Evolutionary conservation across 139 green algal species (phyloP).

Genomic region (Prasinococcaceae sp.): DNA sequence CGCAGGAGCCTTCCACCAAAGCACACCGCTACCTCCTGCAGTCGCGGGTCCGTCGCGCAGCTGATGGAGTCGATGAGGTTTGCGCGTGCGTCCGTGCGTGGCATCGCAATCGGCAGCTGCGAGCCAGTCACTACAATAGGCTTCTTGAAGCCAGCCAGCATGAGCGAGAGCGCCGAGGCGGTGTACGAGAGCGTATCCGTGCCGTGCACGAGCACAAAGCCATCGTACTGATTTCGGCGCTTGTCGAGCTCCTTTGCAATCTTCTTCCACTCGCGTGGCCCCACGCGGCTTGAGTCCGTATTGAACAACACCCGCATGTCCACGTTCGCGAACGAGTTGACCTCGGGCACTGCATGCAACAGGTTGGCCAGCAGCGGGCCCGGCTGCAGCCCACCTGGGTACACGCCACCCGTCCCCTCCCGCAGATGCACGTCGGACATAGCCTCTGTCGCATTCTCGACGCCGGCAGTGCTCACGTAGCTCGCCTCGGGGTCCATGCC

Average conservation of each 20-base stretch:
- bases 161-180: conserved; percentile 63
- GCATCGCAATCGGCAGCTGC: conserved; percentile 69
- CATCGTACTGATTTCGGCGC: conserved; percentile 8
- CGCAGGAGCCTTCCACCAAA: conserved; percentile 76
- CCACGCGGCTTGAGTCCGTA: conserved; percentile 7
- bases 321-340: conserved; percentile 57
- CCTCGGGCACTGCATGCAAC: conserved; percentile 59
- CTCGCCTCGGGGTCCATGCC: conserved; percentile 50
- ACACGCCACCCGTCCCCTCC: conserved; percentile 44
- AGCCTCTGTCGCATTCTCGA: neutral
- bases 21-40: conserved; percentile 70
- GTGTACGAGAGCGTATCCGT: conserved; percentile 81
- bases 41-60: conserved; percentile 41
- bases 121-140: conserved; percentile 52
- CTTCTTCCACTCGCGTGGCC: conserved; percentile 11
- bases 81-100: conserved; percentile 66
- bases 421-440: conserved; percentile 19
- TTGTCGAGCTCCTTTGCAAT: conserved; percentile 11
- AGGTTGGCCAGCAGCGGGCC: conserved; percentile 32
- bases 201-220: conserved; percentile 24
- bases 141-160: conserved; percentile 38
- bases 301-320: conserved; percentile 32
- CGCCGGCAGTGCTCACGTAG: neutral
- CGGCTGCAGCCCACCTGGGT: conserved; percentile 13
- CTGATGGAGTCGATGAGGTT: conserved; percentile 71